phyloP scores from a whole-genome alignment of 352 stramenopile genomes.

The Globisporangium cystogenes region DNA sequence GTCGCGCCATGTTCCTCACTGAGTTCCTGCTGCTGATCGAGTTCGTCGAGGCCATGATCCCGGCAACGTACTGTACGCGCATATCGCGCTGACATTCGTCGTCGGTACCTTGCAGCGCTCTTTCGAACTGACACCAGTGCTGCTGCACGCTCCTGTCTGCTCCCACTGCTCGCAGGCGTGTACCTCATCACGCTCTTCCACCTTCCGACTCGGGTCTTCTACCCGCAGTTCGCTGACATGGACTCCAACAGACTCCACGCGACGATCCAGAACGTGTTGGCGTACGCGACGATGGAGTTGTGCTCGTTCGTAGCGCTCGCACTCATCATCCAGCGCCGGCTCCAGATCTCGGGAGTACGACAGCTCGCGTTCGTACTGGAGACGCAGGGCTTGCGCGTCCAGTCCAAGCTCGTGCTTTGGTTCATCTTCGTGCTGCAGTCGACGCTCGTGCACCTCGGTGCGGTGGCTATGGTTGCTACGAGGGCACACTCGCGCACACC shows the following conservation, averaged over 20 bases:
- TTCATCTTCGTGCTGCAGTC: slow-evolving; percentile 29
- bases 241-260: slow-evolving; percentile 14
- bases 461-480: too few species aligned
- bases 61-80: slow-evolving; percentile 30
- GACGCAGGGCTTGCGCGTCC: slow-evolving; percentile 23
- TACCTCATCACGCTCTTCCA: slow-evolving; percentile 20
- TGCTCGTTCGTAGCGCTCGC: slow-evolving; percentile 27
- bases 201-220: slow-evolving; percentile 25
- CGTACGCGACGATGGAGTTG: slow-evolving; percentile 32
- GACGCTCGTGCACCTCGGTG: slow-evolving; percentile 25
- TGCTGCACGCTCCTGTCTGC: too few species aligned
- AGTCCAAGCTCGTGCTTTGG: slow-evolving; percentile 35
- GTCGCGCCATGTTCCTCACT: too few species aligned
- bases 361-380: slow-evolving; percentile 35
- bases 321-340: slow-evolving; percentile 14
- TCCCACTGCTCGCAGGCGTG: slow-evolving; percentile 6
- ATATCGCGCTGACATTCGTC: too few species aligned
- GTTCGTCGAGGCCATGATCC: slow-evolving; percentile 32
- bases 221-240: slow-evolving; percentile 19
- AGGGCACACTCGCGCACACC: background rate
- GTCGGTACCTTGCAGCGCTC: too few species aligned
- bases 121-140: too few species aligned
- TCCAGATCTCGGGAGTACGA: slow-evolving; percentile 18
- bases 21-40: slow-evolving; percentile 41
- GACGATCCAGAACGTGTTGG: slow-evolving; percentile 22